A percentile compares a stretch with the other conserved stretches of the same genome.
Conservation (phyloP, 2,329 filamentous ascomycete genomes). For the Sclerotinia nivalis region DNA sequence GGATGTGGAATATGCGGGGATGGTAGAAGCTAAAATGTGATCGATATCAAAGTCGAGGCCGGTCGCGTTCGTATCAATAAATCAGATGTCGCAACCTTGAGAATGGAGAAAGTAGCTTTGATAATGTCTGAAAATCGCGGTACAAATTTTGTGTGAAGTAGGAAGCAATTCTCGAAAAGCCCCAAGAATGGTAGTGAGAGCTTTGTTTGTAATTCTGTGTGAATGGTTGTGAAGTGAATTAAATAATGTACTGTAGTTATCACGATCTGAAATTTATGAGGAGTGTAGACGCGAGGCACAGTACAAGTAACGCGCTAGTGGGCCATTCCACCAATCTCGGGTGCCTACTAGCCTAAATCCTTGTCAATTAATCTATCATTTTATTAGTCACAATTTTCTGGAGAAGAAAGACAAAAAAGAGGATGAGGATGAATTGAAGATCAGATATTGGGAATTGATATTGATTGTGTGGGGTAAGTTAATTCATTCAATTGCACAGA, state of each 20-base stretch:
- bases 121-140: neutral
- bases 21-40: neutral
- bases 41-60: neutral
- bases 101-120: neutral
- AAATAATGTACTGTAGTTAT: neutral
- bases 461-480: neutral
- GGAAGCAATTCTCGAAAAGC: neutral
- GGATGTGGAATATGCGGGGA: neutral
- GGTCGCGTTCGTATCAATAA: conserved; percentile 5
- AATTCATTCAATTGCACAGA: neutral
- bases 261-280: neutral
- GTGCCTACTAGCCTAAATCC: neutral
- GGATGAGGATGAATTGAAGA: neutral
- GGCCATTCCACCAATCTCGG: neutral
- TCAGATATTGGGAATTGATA: neutral
- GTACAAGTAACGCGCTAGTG: conserved; percentile 16
- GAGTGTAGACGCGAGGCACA: conserved; percentile 14
- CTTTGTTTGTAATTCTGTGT: neutral
- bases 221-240: neutral
- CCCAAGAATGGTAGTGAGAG: no score
- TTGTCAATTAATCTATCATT: neutral
- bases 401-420: neutral
- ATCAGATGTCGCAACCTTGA: neutral
- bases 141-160: neutral
- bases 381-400: neutral